These are phyloP conservation scores for Trametes villosa DNA, from an alignment of 768 basidiomycete genomes.

Conservation along the genomic window DNA sequence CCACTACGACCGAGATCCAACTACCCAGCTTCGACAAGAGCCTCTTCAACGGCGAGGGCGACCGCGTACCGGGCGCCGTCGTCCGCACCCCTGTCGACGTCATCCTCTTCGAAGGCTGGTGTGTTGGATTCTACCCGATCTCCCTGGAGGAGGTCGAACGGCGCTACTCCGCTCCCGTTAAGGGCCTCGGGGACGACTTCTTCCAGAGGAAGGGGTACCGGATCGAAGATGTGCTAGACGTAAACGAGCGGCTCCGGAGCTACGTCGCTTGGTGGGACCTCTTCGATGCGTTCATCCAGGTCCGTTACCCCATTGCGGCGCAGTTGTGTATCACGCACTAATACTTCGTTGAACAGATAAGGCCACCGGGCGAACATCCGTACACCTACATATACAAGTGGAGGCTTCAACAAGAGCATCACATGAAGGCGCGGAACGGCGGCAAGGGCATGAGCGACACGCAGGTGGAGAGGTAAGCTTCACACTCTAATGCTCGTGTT, in stretches of 20 bases:
- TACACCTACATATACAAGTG: slow-evolving; percentile 77
- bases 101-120: slow-evolving; percentile 96
- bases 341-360: slow-evolving; percentile 37
- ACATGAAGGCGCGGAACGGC: slow-evolving; percentile 85
- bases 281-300: slow-evolving; percentile 81
- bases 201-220: slow-evolving; percentile 44
- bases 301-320: slow-evolving; percentile 34
- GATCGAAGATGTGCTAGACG: slow-evolving; percentile 57
- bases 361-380: slow-evolving; percentile 39
- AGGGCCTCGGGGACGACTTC: slow-evolving; percentile 34
- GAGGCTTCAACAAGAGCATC: slow-evolving; percentile 88
- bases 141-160: slow-evolving; percentile 50
- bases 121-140: slow-evolving; percentile 82
- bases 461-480: slow-evolving; percentile 57
- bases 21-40: slow-evolving; percentile 92
- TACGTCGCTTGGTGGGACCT: slow-evolving; percentile 73
- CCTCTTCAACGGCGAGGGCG: slow-evolving; percentile 78
- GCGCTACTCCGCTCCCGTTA: slow-evolving; percentile 50
- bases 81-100: slow-evolving; percentile 68
- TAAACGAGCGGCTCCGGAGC: slow-evolving; percentile 63
- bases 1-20: slow-evolving; percentile 37
- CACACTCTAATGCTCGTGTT: neutral
- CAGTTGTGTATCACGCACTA: neutral
- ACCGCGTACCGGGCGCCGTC: slow-evolving; percentile 59
- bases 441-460: slow-evolving; percentile 89